Conservation (phyloP, 202 grass and related monocot species). For the Carex sylvatica region DNA sequence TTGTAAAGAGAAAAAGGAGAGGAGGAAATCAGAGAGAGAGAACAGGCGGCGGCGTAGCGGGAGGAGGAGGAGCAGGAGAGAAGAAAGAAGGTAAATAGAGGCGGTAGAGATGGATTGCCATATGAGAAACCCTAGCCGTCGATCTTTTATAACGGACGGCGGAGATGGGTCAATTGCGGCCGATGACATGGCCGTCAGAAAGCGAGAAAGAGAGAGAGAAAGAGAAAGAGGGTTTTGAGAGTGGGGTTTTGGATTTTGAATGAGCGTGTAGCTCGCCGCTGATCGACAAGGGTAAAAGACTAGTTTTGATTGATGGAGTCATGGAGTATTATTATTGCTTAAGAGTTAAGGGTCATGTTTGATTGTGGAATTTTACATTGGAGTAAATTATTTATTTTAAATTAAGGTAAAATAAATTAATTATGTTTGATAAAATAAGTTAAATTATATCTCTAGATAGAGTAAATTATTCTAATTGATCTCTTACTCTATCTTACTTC, state of each 20-base stretch:
- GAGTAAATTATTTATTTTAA: too few relatives aligned
- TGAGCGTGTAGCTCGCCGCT: background rate
- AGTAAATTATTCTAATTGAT: too few relatives aligned
- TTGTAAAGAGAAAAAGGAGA: slow-evolving; percentile 54
- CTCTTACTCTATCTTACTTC: too few relatives aligned
- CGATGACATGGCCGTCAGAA: slow-evolving; percentile 18
- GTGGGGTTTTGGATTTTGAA: slow-evolving; percentile 9
- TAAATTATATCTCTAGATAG: too few relatives aligned
- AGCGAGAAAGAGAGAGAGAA: background rate
- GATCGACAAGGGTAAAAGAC: background rate
- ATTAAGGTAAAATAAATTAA: too few relatives aligned
- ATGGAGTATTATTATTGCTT: too few relatives aligned
- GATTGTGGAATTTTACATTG: too few relatives aligned
- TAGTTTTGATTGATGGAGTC: too few relatives aligned
- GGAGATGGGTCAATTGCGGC: slow-evolving; percentile 24
- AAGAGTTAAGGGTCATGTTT: too few relatives aligned
- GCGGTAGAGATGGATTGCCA: slow-evolving; percentile 66
- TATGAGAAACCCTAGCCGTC: slow-evolving; percentile 44
- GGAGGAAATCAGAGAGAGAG: slow-evolving; percentile 29
- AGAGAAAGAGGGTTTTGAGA: background rate
- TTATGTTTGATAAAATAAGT: too few relatives aligned
- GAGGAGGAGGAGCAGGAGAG: slow-evolving; percentile 25
- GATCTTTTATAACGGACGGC: slow-evolving; percentile 17
- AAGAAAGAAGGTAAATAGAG: slow-evolving; percentile 46
- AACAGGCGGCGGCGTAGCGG: slow-evolving; percentile 25